These are phyloP conservation scores for Mimosa pudica DNA, from an alignment of 306 rosid genomes.

Conservation along the genomic window DNA sequence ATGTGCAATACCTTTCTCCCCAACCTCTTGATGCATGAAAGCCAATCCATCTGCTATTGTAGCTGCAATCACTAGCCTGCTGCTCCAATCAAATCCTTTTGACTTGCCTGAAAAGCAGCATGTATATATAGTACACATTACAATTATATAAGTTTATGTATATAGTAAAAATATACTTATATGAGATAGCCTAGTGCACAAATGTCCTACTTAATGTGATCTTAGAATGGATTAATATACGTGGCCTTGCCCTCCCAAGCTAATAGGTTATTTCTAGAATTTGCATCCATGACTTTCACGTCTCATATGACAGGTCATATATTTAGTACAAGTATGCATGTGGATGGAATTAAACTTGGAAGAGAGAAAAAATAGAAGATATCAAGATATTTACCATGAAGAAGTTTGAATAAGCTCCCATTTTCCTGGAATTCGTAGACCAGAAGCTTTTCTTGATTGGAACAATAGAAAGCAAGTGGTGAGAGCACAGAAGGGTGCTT, in stretches of 20 bases:
- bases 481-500: slow-evolving; percentile 63
- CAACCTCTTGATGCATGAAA: slow-evolving; percentile 68
- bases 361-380: neutral
- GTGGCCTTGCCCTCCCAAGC: no score
- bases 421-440: slow-evolving; percentile 77
- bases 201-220: no score
- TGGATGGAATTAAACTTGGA: neutral
- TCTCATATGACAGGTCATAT: no score
- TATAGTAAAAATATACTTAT: no score
- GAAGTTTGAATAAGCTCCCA: slow-evolving; percentile 73
- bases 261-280: no score
- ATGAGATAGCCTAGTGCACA: no score
- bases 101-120: slow-evolving; percentile 49
- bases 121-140: neutral
- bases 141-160: neutral
- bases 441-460: slow-evolving; percentile 80
- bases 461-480: slow-evolving; percentile 73
- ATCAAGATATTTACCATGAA: slow-evolving; percentile 60
- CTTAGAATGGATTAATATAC: no score
- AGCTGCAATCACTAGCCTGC: slow-evolving; percentile 63
- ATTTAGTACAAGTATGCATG: no score
- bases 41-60: slow-evolving; percentile 63
- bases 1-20: slow-evolving; percentile 61
- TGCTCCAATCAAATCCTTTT: slow-evolving; percentile 65
- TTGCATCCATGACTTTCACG: no score